Percentiles rank a stretch among this genome's conserved stretches.
These are phyloP conservation scores for Fusarium veterinarium DNA, from an alignment of 2,329 filamentous ascomycete genomes.

Conservation along the genomic window DNA sequence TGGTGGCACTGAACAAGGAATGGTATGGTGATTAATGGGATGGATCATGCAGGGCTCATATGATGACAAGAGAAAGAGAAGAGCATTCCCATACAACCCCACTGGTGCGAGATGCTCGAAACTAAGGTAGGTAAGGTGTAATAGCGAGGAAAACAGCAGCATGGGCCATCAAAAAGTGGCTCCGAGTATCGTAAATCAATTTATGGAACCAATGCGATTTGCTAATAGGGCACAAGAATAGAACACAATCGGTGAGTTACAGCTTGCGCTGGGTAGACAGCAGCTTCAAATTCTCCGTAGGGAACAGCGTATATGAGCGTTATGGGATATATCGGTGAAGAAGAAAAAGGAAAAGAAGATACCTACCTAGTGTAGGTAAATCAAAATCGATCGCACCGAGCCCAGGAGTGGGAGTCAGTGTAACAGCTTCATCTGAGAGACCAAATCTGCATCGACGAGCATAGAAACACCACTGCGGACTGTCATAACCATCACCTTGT, in stretches of 20 bases:
- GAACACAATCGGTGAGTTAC: conserved; percentile 16
- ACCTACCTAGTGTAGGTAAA: background rate
- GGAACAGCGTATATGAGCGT: conserved; percentile 9
- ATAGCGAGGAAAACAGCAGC: conserved; percentile 14
- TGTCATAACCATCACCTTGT: background rate
- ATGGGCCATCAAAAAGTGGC: conserved; percentile 31
- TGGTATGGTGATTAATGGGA: conserved; percentile 37
- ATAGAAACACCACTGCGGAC: background rate
- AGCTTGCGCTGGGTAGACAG: background rate
- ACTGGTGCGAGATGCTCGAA: background rate
- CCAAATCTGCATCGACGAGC: background rate
- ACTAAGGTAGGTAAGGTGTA: background rate
- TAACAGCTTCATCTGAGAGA: background rate
- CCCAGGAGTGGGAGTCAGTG: background rate
- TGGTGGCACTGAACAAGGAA: conserved; percentile 22
- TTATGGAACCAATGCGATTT: conserved; percentile 17
- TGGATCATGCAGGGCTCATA: conserved; percentile 36
- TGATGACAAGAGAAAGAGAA: conserved; percentile 22
- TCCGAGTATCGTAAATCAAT: conserved; percentile 8
- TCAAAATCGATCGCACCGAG: background rate
- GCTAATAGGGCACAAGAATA: conserved; percentile 10
- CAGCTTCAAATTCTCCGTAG: conserved; percentile 10
- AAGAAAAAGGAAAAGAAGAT: background rate
- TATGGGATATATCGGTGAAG: conserved; percentile 8
- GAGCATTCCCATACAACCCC: background rate